Base-by-base conservation (phyloP, 306 rosid species). In the Hippophae gyantsensis region DNA sequence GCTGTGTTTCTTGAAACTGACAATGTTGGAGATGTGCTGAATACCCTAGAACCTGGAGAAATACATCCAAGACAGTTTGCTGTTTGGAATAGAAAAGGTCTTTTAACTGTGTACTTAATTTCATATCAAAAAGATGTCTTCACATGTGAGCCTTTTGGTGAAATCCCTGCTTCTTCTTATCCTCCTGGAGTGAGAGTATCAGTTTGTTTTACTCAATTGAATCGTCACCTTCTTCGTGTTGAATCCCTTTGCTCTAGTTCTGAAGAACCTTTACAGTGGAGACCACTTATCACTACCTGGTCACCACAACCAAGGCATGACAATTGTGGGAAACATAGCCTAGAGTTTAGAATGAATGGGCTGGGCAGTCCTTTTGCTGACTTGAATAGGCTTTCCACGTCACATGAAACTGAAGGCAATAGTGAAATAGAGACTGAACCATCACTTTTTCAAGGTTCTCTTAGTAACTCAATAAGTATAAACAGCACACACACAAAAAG, bases 1-100 rank as follows among this genome's bases (percentile, higher is more conserved):
- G 84, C 85, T 13, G 66, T 82, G 79, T 86, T 92, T 80, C 69
- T 92, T 65, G 80, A 79, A 66, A 65, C 60, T 57, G 78, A 68
- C 65, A 67, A 74, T 32, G 48, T 46, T 62, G 77, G 67, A 56
- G 69, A 63, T 66, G 7, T 14, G 45, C 58, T 42, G 44, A 62
- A 54, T 68, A 56, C 53, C 57, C 57, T 45, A 60, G 85, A 73
- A 58, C 48, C 68, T 13, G 56, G 66, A 6, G 68, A 59, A 73
- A 58, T 55, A 38, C 60, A 62, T 72, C 67, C 67, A 23, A 74
- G 52, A 50, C 45, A 45, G 44, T 80, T 87, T 81, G 69, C 66
- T 27, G 83, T 83, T 14, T 92, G 98, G 98, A 83, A 78, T 68
- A 77, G 73, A 67, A 70, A 62, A 65, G 98, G 98, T 69, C 69